phyloP scores from a whole-genome alignment of 108 stramenopile genomes.

The Cyclotella baltica region DNA sequence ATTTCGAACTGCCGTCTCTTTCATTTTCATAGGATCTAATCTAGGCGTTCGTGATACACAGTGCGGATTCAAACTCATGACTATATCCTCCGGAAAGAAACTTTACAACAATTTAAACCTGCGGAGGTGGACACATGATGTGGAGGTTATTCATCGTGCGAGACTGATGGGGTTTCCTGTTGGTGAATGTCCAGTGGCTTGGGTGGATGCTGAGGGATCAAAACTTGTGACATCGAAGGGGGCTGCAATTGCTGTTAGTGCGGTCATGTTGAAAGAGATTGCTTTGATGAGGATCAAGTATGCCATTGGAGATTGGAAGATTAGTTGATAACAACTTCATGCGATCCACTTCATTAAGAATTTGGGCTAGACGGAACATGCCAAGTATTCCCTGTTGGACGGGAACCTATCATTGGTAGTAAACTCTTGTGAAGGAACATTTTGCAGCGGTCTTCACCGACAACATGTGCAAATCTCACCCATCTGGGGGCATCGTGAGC shows the following conservation, averaged over 20 bases:
- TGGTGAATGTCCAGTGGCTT: constrained; percentile 56
- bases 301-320: constrained; percentile 41
- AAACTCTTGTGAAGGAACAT: constrained; percentile 33
- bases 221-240: constrained; percentile 62
- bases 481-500: constrained; percentile 19
- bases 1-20: constrained; percentile 38
- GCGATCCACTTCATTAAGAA: background rate
- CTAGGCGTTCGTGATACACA: constrained; percentile 73
- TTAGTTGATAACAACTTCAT: background rate
- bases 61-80: constrained; percentile 87
- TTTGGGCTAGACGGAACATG: background rate
- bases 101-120: constrained; percentile 69
- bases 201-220: constrained; percentile 84
- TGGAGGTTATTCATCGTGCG: constrained; percentile 80
- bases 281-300: constrained; percentile 64
- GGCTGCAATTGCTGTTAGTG: constrained; percentile 58
- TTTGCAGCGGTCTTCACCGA: constrained; percentile 35
- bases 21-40: constrained; percentile 20
- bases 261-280: constrained; percentile 74
- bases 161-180: constrained; percentile 51
- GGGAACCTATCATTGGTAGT: constrained; percentile 41
- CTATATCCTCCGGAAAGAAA: constrained; percentile 43
- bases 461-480: constrained; percentile 37
- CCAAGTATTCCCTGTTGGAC: constrained; percentile 29
- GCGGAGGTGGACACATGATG: constrained; percentile 84